Evolutionary conservation across 352 stramenopile genomes (phyloP).

Genomic region (Phytophthora megakarya): DNA sequence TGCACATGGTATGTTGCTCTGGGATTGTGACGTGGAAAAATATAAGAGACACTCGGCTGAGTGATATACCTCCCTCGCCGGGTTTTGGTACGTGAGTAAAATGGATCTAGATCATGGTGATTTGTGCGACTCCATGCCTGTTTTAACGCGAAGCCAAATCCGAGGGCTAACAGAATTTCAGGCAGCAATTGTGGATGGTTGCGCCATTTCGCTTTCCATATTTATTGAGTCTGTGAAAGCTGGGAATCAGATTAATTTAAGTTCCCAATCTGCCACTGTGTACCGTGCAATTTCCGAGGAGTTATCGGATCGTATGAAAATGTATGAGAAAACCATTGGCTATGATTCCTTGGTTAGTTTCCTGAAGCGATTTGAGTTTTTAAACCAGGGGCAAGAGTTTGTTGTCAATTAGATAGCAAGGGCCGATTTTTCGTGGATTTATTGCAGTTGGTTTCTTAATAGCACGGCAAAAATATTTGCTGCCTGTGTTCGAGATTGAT

Average conservation of each 20-base stretch:
- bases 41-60: too few species aligned
- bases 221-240: background rate
- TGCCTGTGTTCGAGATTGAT: constrained; percentile 6
- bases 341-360: background rate
- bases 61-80: too few species aligned
- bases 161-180: background rate
- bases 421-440: too few species aligned
- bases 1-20: too few species aligned
- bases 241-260: background rate
- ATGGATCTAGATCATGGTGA: background rate
- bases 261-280: background rate
- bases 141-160: background rate
- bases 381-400: background rate
- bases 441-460: too few species aligned
- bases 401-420: constrained; percentile 1
- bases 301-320: background rate
- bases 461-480: too few species aligned
- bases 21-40: too few species aligned
- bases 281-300: background rate
- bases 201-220: background rate
- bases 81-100: background rate
- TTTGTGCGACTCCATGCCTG: background rate
- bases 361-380: background rate
- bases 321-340: background rate
- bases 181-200: background rate